Conservation (phyloP, 805 yeast species). For the Zygosaccharomyces rouxii region DNA sequence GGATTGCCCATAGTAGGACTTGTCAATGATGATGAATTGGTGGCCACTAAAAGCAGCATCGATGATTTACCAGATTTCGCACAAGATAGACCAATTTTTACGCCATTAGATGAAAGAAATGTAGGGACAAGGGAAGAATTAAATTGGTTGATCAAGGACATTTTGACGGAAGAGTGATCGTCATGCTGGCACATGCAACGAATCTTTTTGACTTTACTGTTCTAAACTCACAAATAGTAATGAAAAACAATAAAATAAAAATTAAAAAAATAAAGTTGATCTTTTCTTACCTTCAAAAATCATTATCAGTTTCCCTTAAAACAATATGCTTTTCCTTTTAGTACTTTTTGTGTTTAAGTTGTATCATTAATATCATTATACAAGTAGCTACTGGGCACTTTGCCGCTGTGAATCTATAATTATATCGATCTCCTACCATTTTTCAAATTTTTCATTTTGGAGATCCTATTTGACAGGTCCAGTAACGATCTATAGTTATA, state of each 20-base stretch:
- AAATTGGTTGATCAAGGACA: conserved; percentile 66
- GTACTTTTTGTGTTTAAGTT: background rate
- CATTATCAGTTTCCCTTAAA: background rate
- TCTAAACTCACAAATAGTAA: background rate
- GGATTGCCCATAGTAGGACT: conserved; percentile 47
- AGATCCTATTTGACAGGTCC: conserved; percentile 18
- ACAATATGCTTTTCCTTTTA: background rate
- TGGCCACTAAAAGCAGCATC: conserved; percentile 30
- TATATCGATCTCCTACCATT: conserved; percentile 2
- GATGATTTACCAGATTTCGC: conserved; percentile 34
- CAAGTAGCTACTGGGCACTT: background rate
- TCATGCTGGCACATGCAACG: conserved; percentile 7
- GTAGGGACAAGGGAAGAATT: conserved; percentile 63
- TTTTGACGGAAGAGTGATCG: conserved; percentile 40
- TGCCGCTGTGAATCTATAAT: background rate
- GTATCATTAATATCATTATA: conserved; percentile 6
- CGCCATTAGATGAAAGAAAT: conserved; percentile 37
- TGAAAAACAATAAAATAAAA: background rate
- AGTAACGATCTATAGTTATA: conserved; percentile 18
- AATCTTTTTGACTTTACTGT: background rate
- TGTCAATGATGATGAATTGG: conserved; percentile 51
- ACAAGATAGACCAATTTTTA: conserved; percentile 32
- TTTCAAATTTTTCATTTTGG: conserved; percentile 14
- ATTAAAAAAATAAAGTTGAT: background rate
- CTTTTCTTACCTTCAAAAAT: background rate